Percentiles rank a stretch among this genome's conserved stretches.
These are phyloP conservation scores for Ceratobasidium sp. DNA, from an alignment of 1,284 basidiomycete species.

Conservation along the genomic window DNA sequence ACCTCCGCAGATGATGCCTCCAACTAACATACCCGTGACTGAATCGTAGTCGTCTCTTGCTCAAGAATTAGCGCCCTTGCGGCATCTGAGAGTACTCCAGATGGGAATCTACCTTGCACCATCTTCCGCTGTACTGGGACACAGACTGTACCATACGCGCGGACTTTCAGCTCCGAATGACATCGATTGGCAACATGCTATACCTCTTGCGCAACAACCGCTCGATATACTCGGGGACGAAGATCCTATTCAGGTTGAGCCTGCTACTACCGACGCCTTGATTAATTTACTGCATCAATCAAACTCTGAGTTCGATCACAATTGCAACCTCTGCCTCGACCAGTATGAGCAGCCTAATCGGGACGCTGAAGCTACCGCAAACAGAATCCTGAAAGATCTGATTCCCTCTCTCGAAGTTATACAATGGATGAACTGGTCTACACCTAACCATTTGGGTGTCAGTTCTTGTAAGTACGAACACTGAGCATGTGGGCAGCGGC, in stretches of 20 bases:
- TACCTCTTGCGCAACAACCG: slow-evolving; percentile 9
- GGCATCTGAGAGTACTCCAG: slow-evolving; percentile 2
- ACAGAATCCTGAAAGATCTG: not conserved
- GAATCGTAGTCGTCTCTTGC: slow-evolving; percentile 1
- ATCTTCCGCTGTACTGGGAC: slow-evolving; percentile 25
- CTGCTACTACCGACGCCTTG: slow-evolving; percentile 3
- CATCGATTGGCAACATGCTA: slow-evolving; percentile 29
- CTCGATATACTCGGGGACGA: not conserved
- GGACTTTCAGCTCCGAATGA: not conserved
- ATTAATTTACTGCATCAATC: slow-evolving; percentile 10
- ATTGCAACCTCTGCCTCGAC: slow-evolving; percentile 1
- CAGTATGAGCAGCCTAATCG: not conserved
- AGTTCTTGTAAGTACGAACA: not conserved
- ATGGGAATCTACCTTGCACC: slow-evolving; percentile 24
- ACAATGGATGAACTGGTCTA: slow-evolving; percentile 21
- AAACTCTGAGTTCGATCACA: not conserved
- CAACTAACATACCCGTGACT: not conserved
- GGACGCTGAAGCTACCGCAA: slow-evolving; percentile 6
- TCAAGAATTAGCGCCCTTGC: slow-evolving; percentile 9
- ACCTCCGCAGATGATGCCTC: too few species aligned
- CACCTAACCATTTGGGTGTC: slow-evolving; percentile 4
- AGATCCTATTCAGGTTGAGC: slow-evolving; percentile 14
- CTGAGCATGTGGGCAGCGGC: too few species aligned
- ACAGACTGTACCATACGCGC: slow-evolving; percentile 24
- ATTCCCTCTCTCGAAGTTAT: not conserved